Evolutionary conservation across 2,329 filamentous ascomycete genomes (phyloP), one percentile per base, ranked within the genome.

Genomic region (Mariannaea elegans): DNA sequence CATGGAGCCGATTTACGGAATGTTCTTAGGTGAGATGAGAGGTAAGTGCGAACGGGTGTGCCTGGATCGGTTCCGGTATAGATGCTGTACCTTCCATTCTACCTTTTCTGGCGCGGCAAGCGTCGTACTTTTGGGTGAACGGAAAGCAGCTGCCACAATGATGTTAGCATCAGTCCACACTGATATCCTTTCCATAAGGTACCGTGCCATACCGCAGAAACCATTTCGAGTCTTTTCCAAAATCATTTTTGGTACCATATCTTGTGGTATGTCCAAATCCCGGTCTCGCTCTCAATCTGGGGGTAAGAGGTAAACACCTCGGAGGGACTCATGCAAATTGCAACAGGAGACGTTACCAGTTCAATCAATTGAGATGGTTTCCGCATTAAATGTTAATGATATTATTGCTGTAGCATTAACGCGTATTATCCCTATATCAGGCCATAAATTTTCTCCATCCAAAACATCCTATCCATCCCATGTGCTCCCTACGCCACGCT

Each of bases 401-500:
- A 34, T 36, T n/a, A 50, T n/a, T n/a, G n/a, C n/a, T n/a, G n/a
- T 50, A 10, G 27, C 39, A 27, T 29, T 16, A 21, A 34, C 8
- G 8, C 39, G 24, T 24, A 34, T 46, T 32, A 24, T 9, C 14
- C 18, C 19, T 31, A 6, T 18, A 14, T 16, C 10, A 19, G 29
- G 14, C 10, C 19, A 53, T 47, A 32, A 39, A 32, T 52, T 41
- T 31, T 32, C 41, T 45, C 24, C 47, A 52, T 18, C 19, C 31
- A 29, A 46, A 32, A 14, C 7, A 44, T 36, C 13, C 6, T 27
- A 18, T 44, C 14, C 18, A 41, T 41, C 32, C 38, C 44, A 4
- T 19, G 24, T 63, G 29, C 59, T 55, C 39, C 41, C 38, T 48
- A 19, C 24, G 44, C 34, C n/a, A n/a, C n/a, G n/a, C n/a, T n/a